These are phyloP conservation scores for Nephelium lappaceum DNA, from an alignment of 345 rosid genomes.

Conservation along the genomic window DNA sequence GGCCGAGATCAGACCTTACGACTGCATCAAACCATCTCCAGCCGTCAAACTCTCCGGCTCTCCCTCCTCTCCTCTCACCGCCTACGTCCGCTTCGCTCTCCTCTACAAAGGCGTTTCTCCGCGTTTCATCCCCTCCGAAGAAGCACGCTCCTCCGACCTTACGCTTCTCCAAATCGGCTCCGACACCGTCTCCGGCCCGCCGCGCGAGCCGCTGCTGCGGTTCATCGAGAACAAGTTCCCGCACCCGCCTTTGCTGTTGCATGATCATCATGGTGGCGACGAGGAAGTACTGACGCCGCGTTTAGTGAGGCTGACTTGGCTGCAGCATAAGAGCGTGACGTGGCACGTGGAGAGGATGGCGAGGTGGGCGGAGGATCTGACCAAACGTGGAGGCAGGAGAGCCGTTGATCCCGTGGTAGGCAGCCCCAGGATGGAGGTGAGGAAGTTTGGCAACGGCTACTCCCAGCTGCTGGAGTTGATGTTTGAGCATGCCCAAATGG, in stretches of 20 bases:
- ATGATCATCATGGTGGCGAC: constrained; percentile 25
- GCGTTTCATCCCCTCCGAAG: constrained; percentile 41
- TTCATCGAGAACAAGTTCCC: constrained; percentile 59
- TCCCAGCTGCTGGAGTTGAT: constrained; percentile 58
- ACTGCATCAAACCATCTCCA: constrained; percentile 33
- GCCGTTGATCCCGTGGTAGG: constrained; percentile 64
- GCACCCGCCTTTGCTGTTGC: constrained; percentile 40
- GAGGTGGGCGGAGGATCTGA: constrained; percentile 73
- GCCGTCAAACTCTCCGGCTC: constrained; percentile 43
- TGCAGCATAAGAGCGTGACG: constrained; percentile 60
- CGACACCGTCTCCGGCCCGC: constrained; percentile 47
- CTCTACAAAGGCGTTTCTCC: constrained; percentile 49
- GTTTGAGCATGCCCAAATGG: constrained; percentile 86
- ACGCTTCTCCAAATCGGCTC: constrained; percentile 47
- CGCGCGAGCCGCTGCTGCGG: constrained; percentile 46
- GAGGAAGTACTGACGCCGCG: constrained; percentile 45
- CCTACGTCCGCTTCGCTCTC: constrained; percentile 59
- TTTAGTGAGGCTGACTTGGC: constrained; percentile 43
- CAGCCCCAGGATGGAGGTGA: constrained; percentile 67
- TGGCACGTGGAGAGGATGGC: constrained; percentile 68
- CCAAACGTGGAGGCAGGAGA: constrained; percentile 55
- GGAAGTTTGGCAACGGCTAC: constrained; percentile 57
- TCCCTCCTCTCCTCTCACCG: constrained; percentile 32
- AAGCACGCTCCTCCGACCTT: too few species aligned
- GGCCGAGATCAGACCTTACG: constrained; percentile 56